A percentile compares a stretch with the other conserved stretches of the same genome.
These are phyloP conservation scores for Aspergillus ruber DNA, from an alignment of 2,329 filamentous ascomycete genomes.

Conservation along the genomic window DNA sequence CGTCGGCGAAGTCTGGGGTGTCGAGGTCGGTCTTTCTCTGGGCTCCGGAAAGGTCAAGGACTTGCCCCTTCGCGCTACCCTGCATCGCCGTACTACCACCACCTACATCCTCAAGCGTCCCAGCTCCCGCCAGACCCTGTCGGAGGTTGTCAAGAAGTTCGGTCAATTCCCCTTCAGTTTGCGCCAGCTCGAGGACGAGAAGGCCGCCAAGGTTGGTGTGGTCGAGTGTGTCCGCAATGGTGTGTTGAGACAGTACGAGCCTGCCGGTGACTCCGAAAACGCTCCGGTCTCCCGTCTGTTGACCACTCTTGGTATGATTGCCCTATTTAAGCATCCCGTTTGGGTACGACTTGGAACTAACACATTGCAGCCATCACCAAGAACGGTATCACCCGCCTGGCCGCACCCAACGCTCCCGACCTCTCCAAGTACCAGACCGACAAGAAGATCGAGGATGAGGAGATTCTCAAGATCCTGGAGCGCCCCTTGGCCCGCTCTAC, in stretches of 20 bases:
- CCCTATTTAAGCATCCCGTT: too few relatives aligned
- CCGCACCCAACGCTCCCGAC: slow-evolving; percentile 68
- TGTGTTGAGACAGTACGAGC: slow-evolving; percentile 91
- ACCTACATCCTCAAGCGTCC: slow-evolving; percentile 92
- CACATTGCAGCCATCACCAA: slow-evolving; percentile 74
- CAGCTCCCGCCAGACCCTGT: slow-evolving; percentile 84
- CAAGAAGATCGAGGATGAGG: slow-evolving; percentile 96
- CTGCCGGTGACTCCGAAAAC: slow-evolving; percentile 87
- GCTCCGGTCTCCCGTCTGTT: slow-evolving; percentile 78
- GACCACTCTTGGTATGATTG: slow-evolving; percentile 79
- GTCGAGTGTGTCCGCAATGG: slow-evolving; percentile 92
- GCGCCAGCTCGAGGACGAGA: slow-evolving; percentile 93
- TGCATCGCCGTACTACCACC: slow-evolving; percentile 86
- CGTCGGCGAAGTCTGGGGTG: slow-evolving; percentile 91
- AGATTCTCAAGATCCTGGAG: slow-evolving; percentile 89
- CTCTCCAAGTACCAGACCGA: slow-evolving; percentile 81
- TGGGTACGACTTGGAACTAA: slow-evolving; percentile 14
- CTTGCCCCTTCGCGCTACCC: slow-evolving; percentile 76
- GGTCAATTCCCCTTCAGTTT: slow-evolving; percentile 96
- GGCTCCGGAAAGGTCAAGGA: slow-evolving; percentile 93
- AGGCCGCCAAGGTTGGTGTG: slow-evolving; percentile 88
- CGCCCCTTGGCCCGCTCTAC: slow-evolving; percentile 64
- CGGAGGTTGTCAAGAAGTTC: slow-evolving; percentile 95
- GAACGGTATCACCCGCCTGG: slow-evolving; percentile 86
- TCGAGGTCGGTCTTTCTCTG: slow-evolving; percentile 88